Base-by-base conservation (phyloP, 2,329 filamentous ascomycete genomes). In the Nemania sp. region DNA sequence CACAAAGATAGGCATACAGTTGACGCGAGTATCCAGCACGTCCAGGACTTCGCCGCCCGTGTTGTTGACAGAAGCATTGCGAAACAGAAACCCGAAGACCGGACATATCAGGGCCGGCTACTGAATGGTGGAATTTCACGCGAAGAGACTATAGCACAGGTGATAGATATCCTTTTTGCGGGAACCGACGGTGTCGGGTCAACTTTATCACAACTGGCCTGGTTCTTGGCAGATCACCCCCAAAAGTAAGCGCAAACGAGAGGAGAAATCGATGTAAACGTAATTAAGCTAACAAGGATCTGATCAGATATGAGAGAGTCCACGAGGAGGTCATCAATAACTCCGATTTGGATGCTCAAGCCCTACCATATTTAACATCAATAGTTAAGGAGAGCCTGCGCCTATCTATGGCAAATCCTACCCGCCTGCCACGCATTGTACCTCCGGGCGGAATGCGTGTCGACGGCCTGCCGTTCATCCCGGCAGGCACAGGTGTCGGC, bases 361-460 rank as follows among this genome's bases (percentile, higher is more conserved):
- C 54, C 11, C 41, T 56, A 24, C 41, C 60, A 15, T 62, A 62
- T 26, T 24, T 62, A 20, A 35, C 51, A 22, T 52, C 51, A 7
- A 18, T 62, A 11, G 22, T 62, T 38, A 62, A 56, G 13, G 60
- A 62, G 13, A 53, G 47, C 11, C 47, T 61, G 5, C 60, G 52
- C 38, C 22, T 45, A 8, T 35, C 51, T 5, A 47, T 24, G 20
- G 52, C 51, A 15, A 35, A 38, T 35, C 26, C 58, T 15, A 61
- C 26, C 24, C 58, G 58, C 13, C 11, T 29, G 11, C 58, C 58
- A 15, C 58, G 58, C 6, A 22, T 32, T 6, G 49, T 62, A 26
- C 60, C 60, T 18, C 24, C 41, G 5, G 60, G 60, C 20, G 60
- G 60, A 5, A 26, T 62, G 47, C 41, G 24, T 27, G 18, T 27